phyloP scores from a whole-genome alignment of 2,329 filamentous ascomycete genomes.

The Elsinoe arachidis region DNA sequence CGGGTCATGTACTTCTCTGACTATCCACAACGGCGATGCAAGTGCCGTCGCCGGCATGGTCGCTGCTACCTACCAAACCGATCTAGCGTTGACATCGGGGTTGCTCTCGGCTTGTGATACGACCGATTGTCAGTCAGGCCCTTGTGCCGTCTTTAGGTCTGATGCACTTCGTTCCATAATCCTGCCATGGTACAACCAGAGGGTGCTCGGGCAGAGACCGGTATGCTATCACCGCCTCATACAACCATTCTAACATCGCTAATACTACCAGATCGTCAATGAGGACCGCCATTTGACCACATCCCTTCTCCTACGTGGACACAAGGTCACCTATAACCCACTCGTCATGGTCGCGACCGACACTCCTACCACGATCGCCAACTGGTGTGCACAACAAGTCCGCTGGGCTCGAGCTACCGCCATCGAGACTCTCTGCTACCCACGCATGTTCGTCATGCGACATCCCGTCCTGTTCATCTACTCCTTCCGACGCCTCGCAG shows the following conservation, averaged over 20 bases:
- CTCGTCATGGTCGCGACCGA: neutral
- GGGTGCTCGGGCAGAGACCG: neutral
- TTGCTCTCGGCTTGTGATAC: neutral
- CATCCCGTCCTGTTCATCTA: conserved; percentile 8
- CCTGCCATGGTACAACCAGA: conserved; percentile 1
- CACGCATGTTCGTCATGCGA: neutral
- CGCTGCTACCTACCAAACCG: neutral
- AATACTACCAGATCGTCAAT: neutral
- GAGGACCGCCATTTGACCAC: conserved; percentile 1
- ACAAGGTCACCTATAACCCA: neutral
- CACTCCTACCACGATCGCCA: neutral
- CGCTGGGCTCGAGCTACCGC: neutral
- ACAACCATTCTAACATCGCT: neutral
- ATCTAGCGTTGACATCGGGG: neutral
- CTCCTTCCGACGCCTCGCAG: neutral
- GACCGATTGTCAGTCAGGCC: neutral
- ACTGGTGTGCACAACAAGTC: conserved; percentile 2
- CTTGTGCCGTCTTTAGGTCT: neutral
- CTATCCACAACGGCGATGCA: neutral
- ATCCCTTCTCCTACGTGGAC: neutral
- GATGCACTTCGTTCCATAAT: neutral
- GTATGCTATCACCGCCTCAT: neutral
- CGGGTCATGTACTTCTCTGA: neutral
- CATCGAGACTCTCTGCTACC: neutral
- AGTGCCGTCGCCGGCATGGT: neutral